Evolutionary conservation across 768 basidiomycete species (phyloP), one percentile per base, ranked within the genome.

Genomic region (Phaeolepiota aurea): DNA sequence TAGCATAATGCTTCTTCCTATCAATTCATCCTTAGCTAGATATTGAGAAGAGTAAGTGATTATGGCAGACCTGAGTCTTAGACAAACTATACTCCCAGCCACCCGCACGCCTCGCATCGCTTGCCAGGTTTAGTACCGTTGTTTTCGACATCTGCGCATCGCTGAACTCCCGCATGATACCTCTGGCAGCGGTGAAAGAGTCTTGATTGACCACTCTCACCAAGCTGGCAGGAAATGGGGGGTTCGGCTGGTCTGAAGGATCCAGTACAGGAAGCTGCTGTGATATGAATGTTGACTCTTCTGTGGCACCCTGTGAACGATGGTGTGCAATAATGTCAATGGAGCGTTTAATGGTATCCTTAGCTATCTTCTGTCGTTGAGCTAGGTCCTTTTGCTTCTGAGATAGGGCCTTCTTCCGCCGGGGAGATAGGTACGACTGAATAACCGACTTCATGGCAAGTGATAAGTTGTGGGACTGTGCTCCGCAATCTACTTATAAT

Each of bases 1-100:
- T 71, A 72, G 45, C 71, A 72, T 0, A 72, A 56, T 0, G 69
- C 66, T 50, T 72, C 69, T 56, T 71, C 70, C 67, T 69, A 16
- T 11, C 9, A 18, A 4, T 20, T 20, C 4, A n/a, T n/a, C n/a
- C 18, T 20, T 18, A 20, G 19, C 16, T 38, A 22, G 13, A 13
- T 38, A 23, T 38, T 11, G 16, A 13, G 14, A 10, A 40, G 14
- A 15, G n/a, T n/a, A n/a, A n/a, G n/a, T n/a, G 10, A 20, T 14
- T 16, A 41, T 31, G 14, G 9, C 45, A 13, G 23, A 58, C 65
- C 51, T 66, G 64, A 7, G 65, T 64, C 36, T 38, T 57, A 5
- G 47, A 44, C 11, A 62, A 45, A 34, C 41, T 50, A 3, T 25
- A 18, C 5, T 50, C 20, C 65, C 65, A 68, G 7, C 59, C 59